Percentiles rank a stretch among this genome's conserved stretches.
phyloP scores from a whole-genome alignment of 2,329 filamentous ascomycete species.

The Beauveria caledonica region DNA sequence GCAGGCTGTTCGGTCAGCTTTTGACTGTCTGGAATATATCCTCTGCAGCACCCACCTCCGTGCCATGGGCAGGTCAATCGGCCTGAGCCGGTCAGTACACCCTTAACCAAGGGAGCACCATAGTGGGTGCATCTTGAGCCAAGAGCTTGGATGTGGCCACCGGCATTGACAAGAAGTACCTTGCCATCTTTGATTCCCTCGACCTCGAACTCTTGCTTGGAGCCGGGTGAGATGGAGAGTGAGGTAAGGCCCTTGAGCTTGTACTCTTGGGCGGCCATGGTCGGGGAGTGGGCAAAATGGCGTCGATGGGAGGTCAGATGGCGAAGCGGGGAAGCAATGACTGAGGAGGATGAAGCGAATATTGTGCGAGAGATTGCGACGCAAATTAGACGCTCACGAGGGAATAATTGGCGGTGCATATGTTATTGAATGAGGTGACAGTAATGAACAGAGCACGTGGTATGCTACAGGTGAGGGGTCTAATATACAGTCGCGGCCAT shows the following conservation, averaged over 20 bases:
- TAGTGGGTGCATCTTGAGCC: conserved; percentile 86
- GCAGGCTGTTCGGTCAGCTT: conserved; percentile 53
- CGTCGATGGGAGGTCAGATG: not conserved
- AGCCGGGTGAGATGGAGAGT: conserved; percentile 65
- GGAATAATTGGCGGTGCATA: conserved; percentile 1
- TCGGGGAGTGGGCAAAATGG: conserved; percentile 7
- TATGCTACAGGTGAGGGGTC: not conserved
- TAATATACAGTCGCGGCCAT: not conserved
- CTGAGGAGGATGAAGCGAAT: not conserved
- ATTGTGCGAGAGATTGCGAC: not conserved
- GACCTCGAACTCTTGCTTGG: conserved; percentile 84
- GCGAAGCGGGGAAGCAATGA: not conserved
- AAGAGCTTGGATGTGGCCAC: conserved; percentile 68
- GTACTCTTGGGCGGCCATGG: conserved; percentile 49
- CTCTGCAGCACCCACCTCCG: conserved; percentile 53
- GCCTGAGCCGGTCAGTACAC: conserved; percentile 73
- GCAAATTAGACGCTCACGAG: not conserved
- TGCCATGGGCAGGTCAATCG: conserved; percentile 94
- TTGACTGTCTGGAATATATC: not conserved
- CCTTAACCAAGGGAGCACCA: conserved; percentile 80
- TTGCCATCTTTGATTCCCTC: conserved; percentile 83
- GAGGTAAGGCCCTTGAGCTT: conserved; percentile 70
- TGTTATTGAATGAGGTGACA: not conserved
- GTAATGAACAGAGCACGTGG: not conserved
- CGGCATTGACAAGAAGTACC: conserved; percentile 74